These are phyloP conservation scores for Oleoguttula mirabilis DNA, from an alignment of 495 filamentous ascomycete genomes.

Conservation along the genomic window DNA sequence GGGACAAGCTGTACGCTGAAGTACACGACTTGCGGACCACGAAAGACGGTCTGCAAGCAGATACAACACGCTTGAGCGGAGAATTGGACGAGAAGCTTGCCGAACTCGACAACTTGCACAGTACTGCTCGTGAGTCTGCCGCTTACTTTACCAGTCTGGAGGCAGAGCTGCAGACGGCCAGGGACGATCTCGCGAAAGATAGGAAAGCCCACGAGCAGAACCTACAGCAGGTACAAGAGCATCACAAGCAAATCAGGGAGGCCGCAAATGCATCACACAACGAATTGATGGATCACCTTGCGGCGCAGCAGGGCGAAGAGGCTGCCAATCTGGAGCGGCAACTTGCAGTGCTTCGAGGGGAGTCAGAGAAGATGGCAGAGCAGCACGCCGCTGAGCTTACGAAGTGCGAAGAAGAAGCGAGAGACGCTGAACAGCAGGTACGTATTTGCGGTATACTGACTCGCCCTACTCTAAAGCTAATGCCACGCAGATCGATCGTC, in stretches of 20 bases:
- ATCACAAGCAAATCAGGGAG: neutral
- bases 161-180: neutral
- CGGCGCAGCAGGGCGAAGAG: constrained; percentile 6
- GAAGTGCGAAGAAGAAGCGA: neutral
- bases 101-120: neutral
- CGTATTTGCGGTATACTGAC: too few relatives aligned
- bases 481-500: constrained; percentile 15
- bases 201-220: neutral
- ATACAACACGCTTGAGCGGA: neutral
- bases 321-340: constrained; percentile 1
- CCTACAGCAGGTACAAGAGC: constrained; percentile 4
- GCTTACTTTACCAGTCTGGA: neutral
- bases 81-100: neutral
- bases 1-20: neutral
- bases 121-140: neutral
- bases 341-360: neutral
- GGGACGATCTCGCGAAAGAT: neutral
- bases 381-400: neutral
- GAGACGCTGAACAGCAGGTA: neutral
- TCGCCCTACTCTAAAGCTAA: too few relatives aligned
- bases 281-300: constrained; percentile 4
- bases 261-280: constrained; percentile 6
- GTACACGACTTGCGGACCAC: neutral
- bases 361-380: constrained; percentile 1
- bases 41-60: neutral